These are phyloP conservation scores for Alternaria postmessia DNA, from an alignment of 2,329 filamentous ascomycete species.

Conservation along the genomic window DNA sequence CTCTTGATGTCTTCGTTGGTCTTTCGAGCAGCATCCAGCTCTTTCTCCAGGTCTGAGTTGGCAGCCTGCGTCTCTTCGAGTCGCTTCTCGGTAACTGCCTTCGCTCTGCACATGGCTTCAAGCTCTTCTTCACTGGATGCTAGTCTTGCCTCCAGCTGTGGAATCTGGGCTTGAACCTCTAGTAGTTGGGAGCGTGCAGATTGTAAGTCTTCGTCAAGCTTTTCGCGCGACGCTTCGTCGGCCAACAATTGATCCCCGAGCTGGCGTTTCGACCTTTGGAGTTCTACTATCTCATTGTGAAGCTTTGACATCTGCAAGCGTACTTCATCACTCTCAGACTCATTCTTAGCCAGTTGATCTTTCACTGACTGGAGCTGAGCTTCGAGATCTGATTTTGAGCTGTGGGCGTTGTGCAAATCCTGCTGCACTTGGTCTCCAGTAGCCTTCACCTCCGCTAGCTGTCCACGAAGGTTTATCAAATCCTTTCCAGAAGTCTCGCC, in stretches of 20 bases:
- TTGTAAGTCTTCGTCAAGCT: conserved; percentile 26
- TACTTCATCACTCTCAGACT: conserved; percentile 18
- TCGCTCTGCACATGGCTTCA: conserved; percentile 20
- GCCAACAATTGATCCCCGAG: conserved; percentile 27
- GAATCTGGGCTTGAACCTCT: conserved; percentile 18
- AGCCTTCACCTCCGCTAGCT: conserved; percentile 10
- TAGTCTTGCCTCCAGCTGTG: conserved; percentile 18
- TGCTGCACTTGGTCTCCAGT: conserved; percentile 18
- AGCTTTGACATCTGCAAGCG: conserved; percentile 25
- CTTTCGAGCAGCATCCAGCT: conserved; percentile 25
- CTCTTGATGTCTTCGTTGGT: conserved; percentile 18
- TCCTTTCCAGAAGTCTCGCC: conserved; percentile 20
- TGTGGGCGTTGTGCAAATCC: conserved; percentile 12
- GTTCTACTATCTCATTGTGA: conserved; percentile 21
- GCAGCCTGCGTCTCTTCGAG: conserved; percentile 22
- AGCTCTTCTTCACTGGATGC: conserved; percentile 30
- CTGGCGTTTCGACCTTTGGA: conserved; percentile 29
- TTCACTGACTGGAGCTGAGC: conserved; percentile 17
- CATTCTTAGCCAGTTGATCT: conserved; percentile 17
- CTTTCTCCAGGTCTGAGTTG: conserved; percentile 29
- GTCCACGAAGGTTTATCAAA: conserved; percentile 18
- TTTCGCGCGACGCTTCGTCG: conserved; percentile 22
- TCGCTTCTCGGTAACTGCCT: conserved; percentile 23
- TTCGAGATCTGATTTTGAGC: conserved; percentile 15
- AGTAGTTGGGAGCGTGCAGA: conserved; percentile 25